Conservation (phyloP, 2,329 filamentous ascomycete genomes). For the Alternaria sp. region DNA sequence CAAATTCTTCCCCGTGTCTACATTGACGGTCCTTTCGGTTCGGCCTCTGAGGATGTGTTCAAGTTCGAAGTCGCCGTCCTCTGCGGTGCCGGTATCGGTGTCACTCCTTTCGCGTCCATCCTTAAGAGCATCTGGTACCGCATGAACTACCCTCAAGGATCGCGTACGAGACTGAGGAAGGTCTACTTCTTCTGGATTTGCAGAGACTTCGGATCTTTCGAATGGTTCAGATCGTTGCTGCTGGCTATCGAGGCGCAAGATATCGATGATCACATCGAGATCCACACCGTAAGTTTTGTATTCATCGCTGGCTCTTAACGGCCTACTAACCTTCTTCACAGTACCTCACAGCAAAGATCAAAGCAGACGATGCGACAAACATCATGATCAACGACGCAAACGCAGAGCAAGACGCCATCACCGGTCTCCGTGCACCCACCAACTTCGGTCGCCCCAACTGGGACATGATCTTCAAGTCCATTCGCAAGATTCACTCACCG, state of each 20-base stretch:
- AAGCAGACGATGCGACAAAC: slow-evolving; percentile 83
- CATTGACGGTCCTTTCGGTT: slow-evolving; percentile 84
- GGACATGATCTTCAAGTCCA: slow-evolving; percentile 87
- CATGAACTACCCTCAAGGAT: slow-evolving; percentile 82
- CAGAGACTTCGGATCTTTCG: slow-evolving; percentile 84
- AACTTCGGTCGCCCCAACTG: slow-evolving; percentile 89
- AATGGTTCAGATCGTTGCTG: slow-evolving; percentile 86
- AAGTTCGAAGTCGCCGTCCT: slow-evolving; percentile 63
- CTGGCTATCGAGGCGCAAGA: slow-evolving; percentile 88
- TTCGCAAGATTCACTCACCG: slow-evolving; percentile 69
- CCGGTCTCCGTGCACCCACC: slow-evolving; percentile 79
- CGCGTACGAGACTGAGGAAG: slow-evolving; percentile 77
- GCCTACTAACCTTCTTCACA: slow-evolving; percentile 32
- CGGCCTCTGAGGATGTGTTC: slow-evolving; percentile 86
- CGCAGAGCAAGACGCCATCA: slow-evolving; percentile 83
- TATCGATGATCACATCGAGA: slow-evolving; percentile 82
- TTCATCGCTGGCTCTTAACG: background rate
- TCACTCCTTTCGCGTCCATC: slow-evolving; percentile 61
- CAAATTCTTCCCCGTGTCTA: slow-evolving; percentile 80
- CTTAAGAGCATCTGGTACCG: slow-evolving; percentile 90
- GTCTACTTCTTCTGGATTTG: slow-evolving; percentile 96
- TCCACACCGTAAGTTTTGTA: slow-evolving; percentile 67
- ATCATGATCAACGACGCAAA: slow-evolving; percentile 93
- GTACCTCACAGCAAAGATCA: slow-evolving; percentile 87
- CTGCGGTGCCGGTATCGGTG: slow-evolving; percentile 59